phyloP scores from a whole-genome alignment of 768 basidiomycete genomes.

The Mycena albidolilacea region DNA sequence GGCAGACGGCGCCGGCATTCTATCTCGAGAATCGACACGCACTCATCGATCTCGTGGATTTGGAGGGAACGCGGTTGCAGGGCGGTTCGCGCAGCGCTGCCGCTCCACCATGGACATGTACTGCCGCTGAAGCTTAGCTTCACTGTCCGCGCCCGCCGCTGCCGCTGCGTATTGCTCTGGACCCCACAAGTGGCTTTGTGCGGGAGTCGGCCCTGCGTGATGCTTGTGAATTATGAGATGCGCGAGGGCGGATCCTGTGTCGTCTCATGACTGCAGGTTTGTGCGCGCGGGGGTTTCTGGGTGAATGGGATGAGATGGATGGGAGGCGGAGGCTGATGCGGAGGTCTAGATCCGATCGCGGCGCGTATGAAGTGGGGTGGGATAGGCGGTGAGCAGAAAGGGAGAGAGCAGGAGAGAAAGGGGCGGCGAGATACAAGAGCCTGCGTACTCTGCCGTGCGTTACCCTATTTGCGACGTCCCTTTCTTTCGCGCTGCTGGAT shows the following conservation, averaged over 20 bases:
- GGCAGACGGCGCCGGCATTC: background rate
- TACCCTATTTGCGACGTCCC: background rate
- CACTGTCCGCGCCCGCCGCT: background rate
- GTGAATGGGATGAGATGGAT: background rate
- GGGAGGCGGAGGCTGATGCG: background rate
- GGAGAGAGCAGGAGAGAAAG: background rate
- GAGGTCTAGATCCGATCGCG: background rate
- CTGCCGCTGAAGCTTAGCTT: constrained; percentile 2
- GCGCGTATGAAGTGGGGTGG: background rate
- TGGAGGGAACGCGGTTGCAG: background rate
- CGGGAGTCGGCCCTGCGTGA: background rate
- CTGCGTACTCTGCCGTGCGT: background rate
- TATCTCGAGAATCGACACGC: background rate
- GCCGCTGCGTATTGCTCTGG: background rate
- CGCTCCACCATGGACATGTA: background rate
- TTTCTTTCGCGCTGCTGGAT: background rate
- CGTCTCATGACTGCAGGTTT: background rate
- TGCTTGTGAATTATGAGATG: background rate
- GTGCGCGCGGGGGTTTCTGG: background rate
- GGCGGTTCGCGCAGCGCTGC: background rate
- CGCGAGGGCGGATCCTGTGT: background rate
- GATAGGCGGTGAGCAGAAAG: background rate
- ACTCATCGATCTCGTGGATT: background rate
- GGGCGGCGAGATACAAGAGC: constrained; percentile 5
- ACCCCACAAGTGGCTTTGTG: background rate